Evolutionary conservation across 495 filamentous ascomycete genomes (phyloP), one percentile per base, ranked within the genome.

Genomic region (Podospora anserina): DNA sequence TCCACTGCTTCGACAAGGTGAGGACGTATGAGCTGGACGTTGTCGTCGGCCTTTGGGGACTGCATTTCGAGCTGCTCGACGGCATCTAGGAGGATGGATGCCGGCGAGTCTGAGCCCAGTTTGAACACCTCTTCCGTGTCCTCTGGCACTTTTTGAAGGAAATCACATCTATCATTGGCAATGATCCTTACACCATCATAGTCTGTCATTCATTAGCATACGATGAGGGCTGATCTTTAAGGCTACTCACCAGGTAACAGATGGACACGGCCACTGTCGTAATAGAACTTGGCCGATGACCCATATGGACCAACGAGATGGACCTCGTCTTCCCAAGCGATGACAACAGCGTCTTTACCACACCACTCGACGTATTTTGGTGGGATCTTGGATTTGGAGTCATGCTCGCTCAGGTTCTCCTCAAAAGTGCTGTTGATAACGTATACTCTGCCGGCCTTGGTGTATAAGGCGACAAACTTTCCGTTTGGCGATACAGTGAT

Each of bases 261-360:
- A 81, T 99, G 95, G 19, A 98, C 89, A 68, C 91, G 89, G 39
- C 88, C 90, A 63, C 65, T 74, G 76, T 98, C 93, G 74, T 98
- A 98, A 68, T 91, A 96, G 74, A 92, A 94, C 72, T 88, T 92
- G 44, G 93, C 86, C 55, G 91, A 85, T 13, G 89, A 87, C 54
- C 91, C 92, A 61, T 88, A 90, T 0, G 92, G 93, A 1, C 93
- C 94, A 66, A 98, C 90, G 58, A 99, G 84, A 75, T 97, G 95
- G n/a, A 98, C 89, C 73, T 99, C 95, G 79, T 99, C 95, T 72
- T 97, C 95, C 95, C 95, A 99, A 16, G 92, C 93, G 68, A 98
- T 87, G 59, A 96, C 88, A 9, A 97, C 92, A 6, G 93, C 91
- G 79, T 97, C 92, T 68, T 97, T 96, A 18, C 95, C 94, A 78